Evolutionary conservation across 306 rosid species (phyloP).

Genomic region (Fagus crenata): DNA sequence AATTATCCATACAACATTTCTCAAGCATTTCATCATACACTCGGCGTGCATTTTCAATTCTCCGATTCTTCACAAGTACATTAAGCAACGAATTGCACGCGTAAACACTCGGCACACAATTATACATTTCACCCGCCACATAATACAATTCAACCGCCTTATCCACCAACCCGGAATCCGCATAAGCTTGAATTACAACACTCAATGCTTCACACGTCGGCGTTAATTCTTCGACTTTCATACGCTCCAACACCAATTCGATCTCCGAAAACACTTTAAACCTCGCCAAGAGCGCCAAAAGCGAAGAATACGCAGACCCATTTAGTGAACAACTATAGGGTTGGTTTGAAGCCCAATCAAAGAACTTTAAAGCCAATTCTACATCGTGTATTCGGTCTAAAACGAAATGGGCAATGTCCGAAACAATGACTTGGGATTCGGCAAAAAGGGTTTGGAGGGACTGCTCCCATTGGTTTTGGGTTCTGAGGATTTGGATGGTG

Average conservation of each 20-base stretch:
- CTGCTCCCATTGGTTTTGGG: conserved; percentile 50
- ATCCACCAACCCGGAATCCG: conserved; percentile 55
- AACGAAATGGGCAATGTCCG: conserved; percentile 74
- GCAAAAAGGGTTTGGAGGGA: conserved; percentile 54
- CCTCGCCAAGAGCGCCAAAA: conserved; percentile 61
- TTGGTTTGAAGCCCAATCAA: conserved; percentile 60
- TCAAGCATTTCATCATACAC: conserved; percentile 71
- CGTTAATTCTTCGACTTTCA: conserved; percentile 42
- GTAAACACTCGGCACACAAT: conserved; percentile 45
- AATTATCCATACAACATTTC: conserved; percentile 48
- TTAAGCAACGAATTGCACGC: conserved; percentile 62
- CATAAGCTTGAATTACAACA: conserved; percentile 46
- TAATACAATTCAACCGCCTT: conserved; percentile 50
- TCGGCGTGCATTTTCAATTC: conserved; percentile 49
- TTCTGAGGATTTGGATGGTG: conserved; percentile 54
- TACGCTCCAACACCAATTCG: conserved; percentile 40
- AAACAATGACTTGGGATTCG: conserved; percentile 46
- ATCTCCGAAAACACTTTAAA: conserved; percentile 56
- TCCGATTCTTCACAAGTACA: conserved; percentile 40
- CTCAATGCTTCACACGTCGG: conserved; percentile 60
- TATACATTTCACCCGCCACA: conserved; percentile 36
- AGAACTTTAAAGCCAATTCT: conserved; percentile 65
- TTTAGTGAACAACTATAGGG: conserved; percentile 47
- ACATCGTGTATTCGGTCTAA: conserved; percentile 57
- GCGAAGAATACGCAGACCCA: conserved; percentile 60